These are phyloP conservation scores for Oryza meyeriana DNA, from an alignment of 176 grass and related monocot species.

Conservation along the genomic window DNA sequence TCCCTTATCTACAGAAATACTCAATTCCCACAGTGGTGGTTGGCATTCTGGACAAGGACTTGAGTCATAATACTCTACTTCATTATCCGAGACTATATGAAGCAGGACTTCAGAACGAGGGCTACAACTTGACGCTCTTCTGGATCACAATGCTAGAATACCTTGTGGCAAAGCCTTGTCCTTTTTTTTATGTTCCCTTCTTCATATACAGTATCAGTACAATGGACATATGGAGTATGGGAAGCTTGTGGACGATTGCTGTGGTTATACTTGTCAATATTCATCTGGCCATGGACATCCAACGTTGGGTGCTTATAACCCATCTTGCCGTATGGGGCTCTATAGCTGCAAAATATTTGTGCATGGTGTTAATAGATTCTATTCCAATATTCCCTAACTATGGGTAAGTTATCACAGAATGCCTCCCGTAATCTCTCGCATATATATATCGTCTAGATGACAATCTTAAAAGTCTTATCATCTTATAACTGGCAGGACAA, in stretches of 20 bases:
- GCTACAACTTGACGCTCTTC: conserved; percentile 91
- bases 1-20: conserved; percentile 98
- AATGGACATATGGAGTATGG: conserved; percentile 98
- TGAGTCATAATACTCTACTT: conserved; percentile 94
- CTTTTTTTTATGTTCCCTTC: conserved; percentile 96
- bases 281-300: conserved; percentile 97
- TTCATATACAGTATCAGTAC: conserved; percentile 86
- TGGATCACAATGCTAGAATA: conserved; percentile 99
- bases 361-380: conserved; percentile 99
- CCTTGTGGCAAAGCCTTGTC: conserved; percentile 98
- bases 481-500: conserved; percentile 74
- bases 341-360: conserved; percentile 90
- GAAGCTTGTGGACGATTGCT: conserved; percentile 94
- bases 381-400: conserved; percentile 93
- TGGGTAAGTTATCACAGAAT: conserved; percentile 56
- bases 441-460: conserved; percentile 29
- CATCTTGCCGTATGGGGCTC: conserved; percentile 95
- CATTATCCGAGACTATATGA: conserved; percentile 93
- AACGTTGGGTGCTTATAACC: conserved; percentile 87
- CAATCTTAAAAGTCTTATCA: conserved; percentile 22
- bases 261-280: conserved; percentile 98
- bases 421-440: background rate
- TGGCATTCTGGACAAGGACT: conserved; percentile 95
- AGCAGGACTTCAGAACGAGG: conserved; percentile 87
- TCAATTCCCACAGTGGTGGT: conserved; percentile 90